Conservation (phyloP, 2,329 filamentous ascomycete genomes). For the Aspergillus sojae region DNA sequence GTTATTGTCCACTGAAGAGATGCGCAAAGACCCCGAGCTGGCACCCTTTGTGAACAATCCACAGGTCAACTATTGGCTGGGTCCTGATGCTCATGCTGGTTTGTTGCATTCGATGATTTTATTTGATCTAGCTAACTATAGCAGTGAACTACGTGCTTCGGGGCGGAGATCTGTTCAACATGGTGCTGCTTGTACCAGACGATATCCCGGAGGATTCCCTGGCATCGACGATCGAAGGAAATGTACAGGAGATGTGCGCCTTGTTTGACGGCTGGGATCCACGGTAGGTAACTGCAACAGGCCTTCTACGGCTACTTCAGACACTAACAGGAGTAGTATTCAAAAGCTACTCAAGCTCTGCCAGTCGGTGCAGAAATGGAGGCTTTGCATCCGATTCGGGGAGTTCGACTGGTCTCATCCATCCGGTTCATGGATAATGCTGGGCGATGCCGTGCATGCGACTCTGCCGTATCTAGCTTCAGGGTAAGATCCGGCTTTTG, state of each 20-base stretch:
- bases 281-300: slow-evolving; percentile 25
- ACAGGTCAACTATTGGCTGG: slow-evolving; percentile 58
- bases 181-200: neutral
- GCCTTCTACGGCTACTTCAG: neutral
- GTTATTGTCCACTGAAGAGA: slow-evolving; percentile 51
- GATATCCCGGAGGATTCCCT: neutral
- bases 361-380: slow-evolving; percentile 63
- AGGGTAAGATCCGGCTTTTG: slow-evolving; percentile 28
- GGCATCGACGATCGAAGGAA: slow-evolving; percentile 41
- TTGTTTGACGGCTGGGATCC: slow-evolving; percentile 63
- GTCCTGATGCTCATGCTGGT: slow-evolving; percentile 53
- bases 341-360: slow-evolving; percentile 61
- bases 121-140: neutral
- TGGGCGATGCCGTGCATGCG: slow-evolving; percentile 67
- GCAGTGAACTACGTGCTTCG: slow-evolving; percentile 63
- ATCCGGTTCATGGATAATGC: slow-evolving; percentile 59
- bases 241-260: slow-evolving; percentile 57
- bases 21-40: slow-evolving; percentile 52
- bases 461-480: slow-evolving; percentile 65
- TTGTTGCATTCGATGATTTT: neutral
- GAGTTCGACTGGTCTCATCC: slow-evolving; percentile 62
- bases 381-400: slow-evolving; percentile 58
- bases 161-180: neutral
- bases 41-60: slow-evolving; percentile 49
- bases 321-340: slow-evolving; percentile 36